A percentile compares a stretch with the other conserved stretches of the same genome.
Conservation (phyloP, 2,329 filamentous ascomycete genomes). For the Diaporthe ilicicola region DNA sequence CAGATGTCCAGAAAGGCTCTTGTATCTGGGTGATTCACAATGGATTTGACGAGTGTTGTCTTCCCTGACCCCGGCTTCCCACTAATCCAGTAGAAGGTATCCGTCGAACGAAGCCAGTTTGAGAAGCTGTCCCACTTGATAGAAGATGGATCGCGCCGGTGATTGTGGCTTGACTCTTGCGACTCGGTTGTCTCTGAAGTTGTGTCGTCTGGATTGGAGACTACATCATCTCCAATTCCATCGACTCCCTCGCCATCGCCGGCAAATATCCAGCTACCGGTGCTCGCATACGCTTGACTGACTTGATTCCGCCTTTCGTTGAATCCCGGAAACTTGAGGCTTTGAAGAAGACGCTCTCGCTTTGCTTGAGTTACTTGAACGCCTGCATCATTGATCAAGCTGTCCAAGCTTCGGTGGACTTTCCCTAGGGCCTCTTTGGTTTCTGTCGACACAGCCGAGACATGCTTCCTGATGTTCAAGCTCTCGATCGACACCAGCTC, state of each 20-base stretch:
- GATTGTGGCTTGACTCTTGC: not conserved
- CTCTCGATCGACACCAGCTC: not conserved
- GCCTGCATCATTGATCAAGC: not conserved
- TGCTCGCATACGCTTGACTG: not conserved
- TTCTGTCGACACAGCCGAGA: not conserved
- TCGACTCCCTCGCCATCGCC: not conserved
- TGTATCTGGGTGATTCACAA: slow-evolving; percentile 35
- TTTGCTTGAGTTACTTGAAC: not conserved
- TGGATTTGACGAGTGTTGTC: slow-evolving; percentile 43
- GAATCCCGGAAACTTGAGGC: slow-evolving; percentile 6
- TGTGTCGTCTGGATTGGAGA: not conserved
- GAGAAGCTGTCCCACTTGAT: slow-evolving; percentile 14
- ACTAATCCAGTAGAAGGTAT: slow-evolving; percentile 40
- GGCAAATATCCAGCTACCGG: not conserved
- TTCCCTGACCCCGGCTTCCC: slow-evolving; percentile 46
- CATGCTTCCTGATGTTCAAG: not conserved
- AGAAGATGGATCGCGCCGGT: not conserved
- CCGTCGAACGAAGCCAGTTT: slow-evolving; percentile 20
- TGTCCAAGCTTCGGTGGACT: not conserved
- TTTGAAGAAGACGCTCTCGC: not conserved
- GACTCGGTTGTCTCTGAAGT: not conserved
- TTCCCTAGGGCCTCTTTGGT: not conserved
- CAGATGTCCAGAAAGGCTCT: slow-evolving; percentile 35
- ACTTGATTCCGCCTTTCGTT: slow-evolving; percentile 15
- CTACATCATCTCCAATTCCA: not conserved